phyloP scores from a whole-genome alignment of 768 basidiomycete genomes.

The Lactifluus subvellereus region DNA sequence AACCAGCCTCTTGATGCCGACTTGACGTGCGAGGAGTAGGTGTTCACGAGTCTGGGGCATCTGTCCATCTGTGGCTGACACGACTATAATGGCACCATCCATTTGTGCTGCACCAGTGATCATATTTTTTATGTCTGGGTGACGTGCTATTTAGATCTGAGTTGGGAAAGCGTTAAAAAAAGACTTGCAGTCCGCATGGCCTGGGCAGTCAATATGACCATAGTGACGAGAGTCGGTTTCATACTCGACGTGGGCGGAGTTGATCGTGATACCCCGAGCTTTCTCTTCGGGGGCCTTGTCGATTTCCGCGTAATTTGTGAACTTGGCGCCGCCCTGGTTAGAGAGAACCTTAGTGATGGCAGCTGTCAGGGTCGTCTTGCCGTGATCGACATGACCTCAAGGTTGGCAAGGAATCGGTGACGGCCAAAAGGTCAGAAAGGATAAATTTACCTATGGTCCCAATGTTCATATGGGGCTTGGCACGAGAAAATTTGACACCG shows the following conservation, averaged over 20 bases:
- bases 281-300: conserved; percentile 99
- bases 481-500: conserved; percentile 51
- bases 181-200: conserved; percentile 85
- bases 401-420: neutral
- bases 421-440: neutral
- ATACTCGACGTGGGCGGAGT: conserved; percentile 98
- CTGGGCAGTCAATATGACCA: conserved; percentile 97
- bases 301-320: conserved; percentile 95
- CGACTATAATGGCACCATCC: conserved; percentile 94
- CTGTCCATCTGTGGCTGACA: conserved; percentile 97
- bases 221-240: conserved; percentile 88
- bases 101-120: conserved; percentile 98
- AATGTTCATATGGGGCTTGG: conserved; percentile 92
- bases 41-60: conserved; percentile 99
- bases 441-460: conserved; percentile 75
- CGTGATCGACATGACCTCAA: conserved; percentile 91
- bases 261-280: conserved; percentile 99
- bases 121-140: conserved; percentile 92
- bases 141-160: conserved; percentile 17
- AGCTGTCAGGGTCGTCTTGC: conserved; percentile 95
- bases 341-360: conserved; percentile 94
- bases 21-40: conserved; percentile 93
- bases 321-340: conserved; percentile 64
- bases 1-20: conserved; percentile 94
- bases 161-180: conserved; percentile 11